These are phyloP conservation scores for Pleoardoris graminearum DNA, from an alignment of 2,329 filamentous ascomycete genomes.

Conservation along the genomic window DNA sequence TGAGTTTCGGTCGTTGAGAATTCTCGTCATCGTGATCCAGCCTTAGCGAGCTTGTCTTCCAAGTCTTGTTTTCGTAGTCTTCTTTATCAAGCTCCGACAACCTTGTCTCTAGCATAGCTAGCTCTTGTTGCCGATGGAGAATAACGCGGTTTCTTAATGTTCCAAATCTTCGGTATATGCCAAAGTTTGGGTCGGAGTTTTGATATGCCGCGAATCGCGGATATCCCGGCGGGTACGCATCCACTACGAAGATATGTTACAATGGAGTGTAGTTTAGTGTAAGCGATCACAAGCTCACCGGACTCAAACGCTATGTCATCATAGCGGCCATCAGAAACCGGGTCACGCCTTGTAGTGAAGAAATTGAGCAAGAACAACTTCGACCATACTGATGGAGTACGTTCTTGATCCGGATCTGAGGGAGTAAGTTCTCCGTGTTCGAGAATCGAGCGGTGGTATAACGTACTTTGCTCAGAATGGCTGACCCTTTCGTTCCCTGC, in stretches of 20 bases:
- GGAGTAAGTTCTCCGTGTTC: too few relatives aligned
- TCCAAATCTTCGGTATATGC: slow-evolving; percentile 15
- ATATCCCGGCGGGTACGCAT: slow-evolving; percentile 12
- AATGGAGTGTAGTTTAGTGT: neutral
- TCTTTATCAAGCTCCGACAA: neutral
- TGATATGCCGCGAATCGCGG: slow-evolving; percentile 13
- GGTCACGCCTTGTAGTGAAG: neutral
- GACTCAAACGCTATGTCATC: neutral
- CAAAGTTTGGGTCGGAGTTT: slow-evolving; percentile 13
- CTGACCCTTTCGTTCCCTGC: too few relatives aligned
- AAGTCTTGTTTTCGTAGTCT: neutral
- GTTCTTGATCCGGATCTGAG: too few relatives aligned
- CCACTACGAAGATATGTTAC: slow-evolving; percentile 3
- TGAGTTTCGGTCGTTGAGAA: slow-evolving; percentile 9
- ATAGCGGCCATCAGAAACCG: neutral
- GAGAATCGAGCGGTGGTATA: too few relatives aligned
- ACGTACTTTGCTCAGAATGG: too few relatives aligned
- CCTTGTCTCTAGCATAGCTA: slow-evolving; percentile 12
- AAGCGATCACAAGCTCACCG: neutral
- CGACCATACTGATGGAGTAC: too few relatives aligned
- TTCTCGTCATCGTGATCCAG: slow-evolving; percentile 6
- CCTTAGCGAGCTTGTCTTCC: slow-evolving; percentile 2
- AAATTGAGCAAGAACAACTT: neutral
- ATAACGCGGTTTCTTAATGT: slow-evolving; percentile 19
- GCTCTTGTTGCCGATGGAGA: slow-evolving; percentile 18